Evolutionary conservation across 2,329 filamentous ascomycete species (phyloP), one percentile per base, ranked within the genome.

Genomic region (Rhexocercosporidium sp.): DNA sequence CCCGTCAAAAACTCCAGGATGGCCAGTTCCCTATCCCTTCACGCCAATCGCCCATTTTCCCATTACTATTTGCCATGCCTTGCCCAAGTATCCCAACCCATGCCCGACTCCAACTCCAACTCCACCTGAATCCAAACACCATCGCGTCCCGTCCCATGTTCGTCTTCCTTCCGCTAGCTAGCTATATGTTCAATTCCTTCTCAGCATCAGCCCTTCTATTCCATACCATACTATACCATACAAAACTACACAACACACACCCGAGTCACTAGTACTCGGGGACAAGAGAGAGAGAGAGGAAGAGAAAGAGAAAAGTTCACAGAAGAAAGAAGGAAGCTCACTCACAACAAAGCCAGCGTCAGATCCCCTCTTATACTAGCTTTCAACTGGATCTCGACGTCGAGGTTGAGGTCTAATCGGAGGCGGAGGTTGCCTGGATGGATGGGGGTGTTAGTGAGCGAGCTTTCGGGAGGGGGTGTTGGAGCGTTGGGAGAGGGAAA

Each of bases 181-280:
- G n/a, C 53, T 57, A 39, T 14, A 25, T n/a, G n/a, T n/a, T 57
- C 34, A 57, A 57, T 57, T 57, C 53, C 53, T 57, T 57, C 53
- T 57, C 53, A 57, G 31, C 53, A 57, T 57, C 53, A 57, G 53
- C 53, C 22, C 53, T 39, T 39, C n/a, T 3, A 57, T 39, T 57
- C 53, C 1, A 34, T 20, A 20, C 3, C 11, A 44, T 6, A 6
- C 39, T 44, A 16, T 16, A 5, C n/a, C n/a, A n/a, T n/a, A n/a
- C n/a, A n/a, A n/a, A n/a, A n/a, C n/a, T n/a, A n/a, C n/a, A n/a
- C n/a, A n/a, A n/a, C n/a, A n/a, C n/a, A n/a, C 34, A 39, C 8
- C 34, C 39, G n/a, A 44, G 39, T 16, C 5, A 18, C n/a, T 39
- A 14, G 34, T 39, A 7, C 14, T 7, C 14, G 34, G 34, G 14